Evolutionary conservation across 805 yeast genomes (phyloP).

Genomic region (Millerozyma miso): DNA sequence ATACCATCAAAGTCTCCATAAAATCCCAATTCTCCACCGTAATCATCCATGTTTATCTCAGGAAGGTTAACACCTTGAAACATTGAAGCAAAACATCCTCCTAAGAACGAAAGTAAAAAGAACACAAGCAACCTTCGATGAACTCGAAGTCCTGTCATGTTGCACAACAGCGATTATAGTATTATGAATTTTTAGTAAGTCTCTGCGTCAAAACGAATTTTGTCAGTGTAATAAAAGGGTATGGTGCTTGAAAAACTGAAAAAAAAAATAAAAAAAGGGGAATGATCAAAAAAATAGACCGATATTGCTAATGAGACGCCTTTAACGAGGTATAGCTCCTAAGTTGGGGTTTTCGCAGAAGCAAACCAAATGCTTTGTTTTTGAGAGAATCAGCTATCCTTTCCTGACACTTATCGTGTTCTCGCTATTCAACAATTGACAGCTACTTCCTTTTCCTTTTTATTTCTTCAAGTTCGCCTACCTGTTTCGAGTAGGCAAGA

Average conservation of each 20-base stretch:
- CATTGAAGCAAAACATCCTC: slow-evolving; percentile 1
- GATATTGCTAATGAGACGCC: too few species aligned
- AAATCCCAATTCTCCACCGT: slow-evolving; percentile 29
- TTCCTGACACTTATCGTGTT: too few species aligned
- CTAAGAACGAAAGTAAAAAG: neutral
- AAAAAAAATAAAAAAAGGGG: neutral
- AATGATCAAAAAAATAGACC: too few species aligned
- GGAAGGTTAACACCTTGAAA: slow-evolving; percentile 12
- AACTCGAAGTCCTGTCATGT: neutral
- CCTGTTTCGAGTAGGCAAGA: neutral
- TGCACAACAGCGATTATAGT: too few species aligned
- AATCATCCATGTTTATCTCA: slow-evolving; percentile 16
- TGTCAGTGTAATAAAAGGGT: neutral
- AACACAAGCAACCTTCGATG: neutral
- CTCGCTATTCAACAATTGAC: too few species aligned
- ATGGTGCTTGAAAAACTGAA: neutral
- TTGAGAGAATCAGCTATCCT: too few species aligned
- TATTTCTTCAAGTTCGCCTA: neutral
- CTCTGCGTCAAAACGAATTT: neutral
- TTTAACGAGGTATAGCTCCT: too few species aligned
- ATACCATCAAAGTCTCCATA: slow-evolving; percentile 28
- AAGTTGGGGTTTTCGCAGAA: too few species aligned
- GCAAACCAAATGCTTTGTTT: too few species aligned
- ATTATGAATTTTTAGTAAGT: too few species aligned
- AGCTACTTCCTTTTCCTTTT: neutral